phyloP scores from a whole-genome alignment of 768 basidiomycete species.

The Lentinula raphanica region DNA sequence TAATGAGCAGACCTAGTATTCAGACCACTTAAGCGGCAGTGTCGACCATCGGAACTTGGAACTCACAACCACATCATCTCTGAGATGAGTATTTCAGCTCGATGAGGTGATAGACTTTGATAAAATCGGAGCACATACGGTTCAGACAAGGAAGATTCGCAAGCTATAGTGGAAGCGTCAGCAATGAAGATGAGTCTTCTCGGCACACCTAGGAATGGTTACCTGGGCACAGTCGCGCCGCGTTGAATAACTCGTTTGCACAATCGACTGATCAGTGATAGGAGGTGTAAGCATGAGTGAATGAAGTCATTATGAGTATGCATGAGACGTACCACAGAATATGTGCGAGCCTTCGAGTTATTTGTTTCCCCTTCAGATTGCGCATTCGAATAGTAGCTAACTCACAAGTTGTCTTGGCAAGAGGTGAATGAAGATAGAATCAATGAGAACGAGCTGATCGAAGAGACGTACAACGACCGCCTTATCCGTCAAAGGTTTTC shows the following conservation, averaged over 20 bases:
- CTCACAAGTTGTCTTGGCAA: slow-evolving; percentile 51
- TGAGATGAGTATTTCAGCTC: slow-evolving; percentile 16
- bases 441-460: slow-evolving; percentile 10
- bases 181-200: background rate
- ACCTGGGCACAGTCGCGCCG: slow-evolving; percentile 78
- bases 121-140: slow-evolving; percentile 43
- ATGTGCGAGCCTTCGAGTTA: slow-evolving; percentile 68
- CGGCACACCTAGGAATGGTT: slow-evolving; percentile 6
- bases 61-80: slow-evolving; percentile 62
- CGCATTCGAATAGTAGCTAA: background rate
- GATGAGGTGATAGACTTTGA: background rate
- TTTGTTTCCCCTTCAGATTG: slow-evolving; percentile 6
- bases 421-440: background rate
- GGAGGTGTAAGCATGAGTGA: background rate
- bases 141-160: slow-evolving; percentile 74
- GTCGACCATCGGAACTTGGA: background rate
- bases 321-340: slow-evolving; percentile 58
- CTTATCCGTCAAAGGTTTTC: slow-evolving; percentile 63
- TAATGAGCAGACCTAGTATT: slow-evolving; percentile 64
- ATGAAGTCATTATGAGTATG: background rate
- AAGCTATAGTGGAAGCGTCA: slow-evolving; percentile 41
- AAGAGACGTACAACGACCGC: slow-evolving; percentile 70
- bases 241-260: slow-evolving; percentile 78
- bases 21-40: background rate
- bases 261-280: slow-evolving; percentile 77